Base-by-base conservation (phyloP, 257 asterid species). In the Craterostigma plantagineum region DNA sequence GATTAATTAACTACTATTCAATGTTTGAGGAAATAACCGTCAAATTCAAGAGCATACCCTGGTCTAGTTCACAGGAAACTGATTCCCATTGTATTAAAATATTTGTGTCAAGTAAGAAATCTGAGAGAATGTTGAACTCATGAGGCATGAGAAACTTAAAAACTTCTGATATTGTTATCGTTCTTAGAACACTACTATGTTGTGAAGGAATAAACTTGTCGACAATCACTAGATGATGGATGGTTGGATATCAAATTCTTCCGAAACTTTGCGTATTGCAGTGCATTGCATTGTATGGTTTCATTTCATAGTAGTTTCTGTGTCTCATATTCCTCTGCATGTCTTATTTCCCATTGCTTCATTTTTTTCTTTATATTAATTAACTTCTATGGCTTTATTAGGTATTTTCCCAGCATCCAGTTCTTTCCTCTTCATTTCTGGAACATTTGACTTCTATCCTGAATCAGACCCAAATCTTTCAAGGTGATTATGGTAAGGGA, bases 381-480 rank as follows among this genome's bases (percentile, higher is more conserved):
- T 38, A 52, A n/a, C 43, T 33, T 51, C 50, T 48, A 45, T 53
- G 56, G n/a, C 55, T 52, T 16, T 40, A 11, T 54, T 59, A 90
- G 98, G 92, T 75, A 17, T 90, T 90, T 69, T 77, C 98, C 59
- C 98, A 90, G 73, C 93, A 90, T 62, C 49, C 90, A 42, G 70
- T 73, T 39, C 98, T 90, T 61, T 77, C 92, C 45, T 63, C 41
- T 74, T 59, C 72, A 46, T 90, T 90, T 61, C 75, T 90, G 73
- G 98, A 79, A 69, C 94, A 90, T 65, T 68, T 90, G 51, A 70
- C 71, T 53, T 78, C 79, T 15, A 68, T 83, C 62, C 62, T 83
- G 59, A 75, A 79, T 64, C 77, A 70, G 68, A 68, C 76, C 7
- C 70, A 87, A 44, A 36, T 67, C 43, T 57, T 57, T 43, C 76